Evolutionary conservation across 257 asterid genomes (phyloP), one percentile per base, ranked within the genome.

Genomic region (Solanum gandarillasii): DNA sequence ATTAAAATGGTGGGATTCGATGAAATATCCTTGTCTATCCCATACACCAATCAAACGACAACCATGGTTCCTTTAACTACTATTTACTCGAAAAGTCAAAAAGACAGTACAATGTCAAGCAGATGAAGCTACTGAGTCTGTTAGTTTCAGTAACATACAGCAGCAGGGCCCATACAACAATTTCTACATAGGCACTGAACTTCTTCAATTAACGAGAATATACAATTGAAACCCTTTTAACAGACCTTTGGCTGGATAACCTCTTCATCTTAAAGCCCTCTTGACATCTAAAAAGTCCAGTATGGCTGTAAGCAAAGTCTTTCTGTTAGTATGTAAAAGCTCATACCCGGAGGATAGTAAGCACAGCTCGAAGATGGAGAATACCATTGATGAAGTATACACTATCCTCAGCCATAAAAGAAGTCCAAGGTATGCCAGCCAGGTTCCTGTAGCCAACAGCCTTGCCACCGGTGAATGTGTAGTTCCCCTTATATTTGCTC

Each of bases 301-400:
- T 78, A 25, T 13, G 84, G 36, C 84, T 78, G 62, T 7, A 23
- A 41, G 34, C 62, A 25, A 78, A 78, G 35, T 20, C 27, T 27
- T 2, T 16, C 5, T 9, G 85, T 31, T 46, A 29, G 85, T 9
- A 82, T 3, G 7, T 9, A 81, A 48, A 14, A n/a, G 74, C 23
- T n/a, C 21, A 70, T 46, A 29, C 36, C 34, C 73, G 84, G 39
- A 83, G 74, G 65, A 18, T 20, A 31, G 87, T 71, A 4, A 88
- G 87, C 89, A 48, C 89, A 35, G 89, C 87, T 46, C 87, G 81
- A 72, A 88, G 87, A 83, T 72, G 83, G 48, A 88, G 89, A 70
- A 70, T 12, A 38, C 84, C 89, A 34, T 88, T 71, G 7, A 88
- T 88, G 78, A 88, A 88, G 83, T 68, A 88, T 68, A 32, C 16